These are phyloP conservation scores for Orbilia quercus DNA, from an alignment of 2,329 filamentous ascomycete genomes.

Conservation along the genomic window DNA sequence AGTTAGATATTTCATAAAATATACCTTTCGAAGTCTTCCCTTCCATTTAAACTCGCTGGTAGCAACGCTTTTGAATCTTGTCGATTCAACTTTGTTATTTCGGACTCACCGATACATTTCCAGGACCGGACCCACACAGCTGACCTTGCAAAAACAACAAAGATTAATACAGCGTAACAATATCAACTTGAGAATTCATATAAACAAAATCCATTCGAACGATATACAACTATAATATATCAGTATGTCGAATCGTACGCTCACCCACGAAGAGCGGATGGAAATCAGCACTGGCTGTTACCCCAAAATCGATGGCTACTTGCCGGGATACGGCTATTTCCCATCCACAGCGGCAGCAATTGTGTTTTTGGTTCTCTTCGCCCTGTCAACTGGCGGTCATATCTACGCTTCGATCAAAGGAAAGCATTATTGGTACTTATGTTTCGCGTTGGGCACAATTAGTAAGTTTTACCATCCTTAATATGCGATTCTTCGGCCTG, in stretches of 20 bases:
- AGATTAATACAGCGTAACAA: too few relatives aligned
- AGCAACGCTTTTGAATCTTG: too few relatives aligned
- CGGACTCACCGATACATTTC: too few relatives aligned
- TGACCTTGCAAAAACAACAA: too few relatives aligned
- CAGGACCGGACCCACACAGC: too few relatives aligned
- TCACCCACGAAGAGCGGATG: conserved; percentile 29
- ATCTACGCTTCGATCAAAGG: conserved; percentile 46
- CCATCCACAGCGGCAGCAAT: conserved; percentile 39
- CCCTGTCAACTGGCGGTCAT: conserved; percentile 40
- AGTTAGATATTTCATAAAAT: too few relatives aligned
- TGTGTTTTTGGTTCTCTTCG: conserved; percentile 39
- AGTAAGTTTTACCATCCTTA: conserved; percentile 16
- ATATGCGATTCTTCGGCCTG: background rate
- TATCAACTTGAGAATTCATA: too few relatives aligned
- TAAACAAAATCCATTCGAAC: too few relatives aligned
- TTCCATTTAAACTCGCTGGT: too few relatives aligned
- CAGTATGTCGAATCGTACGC: background rate
- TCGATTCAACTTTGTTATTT: too few relatives aligned
- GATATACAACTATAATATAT: background rate
- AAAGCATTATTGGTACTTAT: conserved; percentile 47
- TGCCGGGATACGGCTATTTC: conserved; percentile 43
- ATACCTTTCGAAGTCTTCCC: too few relatives aligned
- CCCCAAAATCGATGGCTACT: conserved; percentile 10
- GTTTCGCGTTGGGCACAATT: conserved; percentile 50
- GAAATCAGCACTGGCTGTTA: conserved; percentile 27